These are phyloP conservation scores for Mallotus nudiflorus DNA, from an alignment of 345 rosid genomes.

Conservation along the genomic window DNA sequence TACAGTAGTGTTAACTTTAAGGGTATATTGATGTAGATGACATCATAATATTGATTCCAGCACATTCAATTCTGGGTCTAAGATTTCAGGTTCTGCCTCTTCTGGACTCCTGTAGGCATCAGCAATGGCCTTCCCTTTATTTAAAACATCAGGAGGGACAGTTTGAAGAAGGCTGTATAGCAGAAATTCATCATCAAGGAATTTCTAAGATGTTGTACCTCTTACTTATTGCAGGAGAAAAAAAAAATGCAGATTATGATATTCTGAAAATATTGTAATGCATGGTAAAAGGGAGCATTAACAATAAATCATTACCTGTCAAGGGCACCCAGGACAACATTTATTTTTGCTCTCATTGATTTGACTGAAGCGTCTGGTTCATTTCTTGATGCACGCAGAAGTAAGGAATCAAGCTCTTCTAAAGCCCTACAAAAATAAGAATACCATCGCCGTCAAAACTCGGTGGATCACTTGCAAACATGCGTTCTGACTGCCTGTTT, in stretches of 20 bases:
- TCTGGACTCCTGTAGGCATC: conserved; percentile 58
- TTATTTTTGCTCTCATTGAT: conserved; percentile 64
- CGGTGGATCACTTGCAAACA: not conserved
- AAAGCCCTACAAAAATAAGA: conserved; percentile 42
- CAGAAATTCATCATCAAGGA: conserved; percentile 3
- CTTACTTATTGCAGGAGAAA: too few species aligned
- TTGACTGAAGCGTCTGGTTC: conserved; percentile 59
- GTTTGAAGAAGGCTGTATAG: conserved; percentile 64
- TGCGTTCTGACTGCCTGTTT: not conserved
- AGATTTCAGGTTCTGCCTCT: conserved; percentile 34
- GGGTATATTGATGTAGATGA: not conserved
- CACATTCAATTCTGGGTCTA: conserved; percentile 61
- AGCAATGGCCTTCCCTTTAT: conserved; percentile 65
- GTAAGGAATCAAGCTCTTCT: conserved; percentile 77
- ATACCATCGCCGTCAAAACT: not conserved
- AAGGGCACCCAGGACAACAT: conserved; percentile 50
- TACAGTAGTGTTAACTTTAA: too few species aligned
- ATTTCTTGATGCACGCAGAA: conserved; percentile 72
- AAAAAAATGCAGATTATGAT: not conserved
- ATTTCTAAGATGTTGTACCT: not conserved
- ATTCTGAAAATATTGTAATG: not conserved
- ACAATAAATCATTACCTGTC: conserved; percentile 45
- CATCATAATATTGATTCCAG: conserved; percentile 64
- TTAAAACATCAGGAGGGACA: conserved; percentile 62
- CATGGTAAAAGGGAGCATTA: not conserved